These are phyloP conservation scores for Dactylonectria estremocensis DNA, from an alignment of 2,329 filamentous ascomycete species.

Conservation along the genomic window DNA sequence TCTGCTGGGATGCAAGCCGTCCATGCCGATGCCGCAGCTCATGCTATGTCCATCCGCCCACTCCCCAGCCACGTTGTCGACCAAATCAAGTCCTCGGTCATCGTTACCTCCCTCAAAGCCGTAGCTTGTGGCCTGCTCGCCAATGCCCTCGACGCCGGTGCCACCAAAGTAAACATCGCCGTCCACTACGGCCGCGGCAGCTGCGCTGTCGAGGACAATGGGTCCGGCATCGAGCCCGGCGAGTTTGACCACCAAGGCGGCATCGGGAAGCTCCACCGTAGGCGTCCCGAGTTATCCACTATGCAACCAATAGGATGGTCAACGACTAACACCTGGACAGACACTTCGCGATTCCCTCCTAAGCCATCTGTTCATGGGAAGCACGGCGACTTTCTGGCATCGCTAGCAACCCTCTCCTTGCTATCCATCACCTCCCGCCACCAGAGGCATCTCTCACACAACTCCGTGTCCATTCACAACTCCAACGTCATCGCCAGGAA, in stretches of 20 bases:
- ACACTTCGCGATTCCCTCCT: conserved; percentile 81
- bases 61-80: conserved; percentile 80
- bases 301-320: background rate
- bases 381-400: conserved; percentile 83
- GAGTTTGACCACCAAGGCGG: conserved; percentile 83
- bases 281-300: conserved; percentile 49
- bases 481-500: conserved; percentile 76
- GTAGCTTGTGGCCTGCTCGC: conserved; percentile 81
- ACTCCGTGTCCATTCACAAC: conserved; percentile 79
- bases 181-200: conserved; percentile 83
- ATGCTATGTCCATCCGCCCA: conserved; percentile 74
- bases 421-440: conserved; percentile 84
- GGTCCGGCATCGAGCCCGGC: conserved; percentile 78
- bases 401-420: conserved; percentile 82
- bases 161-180: conserved; percentile 77
- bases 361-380: conserved; percentile 71
- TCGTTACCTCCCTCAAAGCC: conserved; percentile 80
- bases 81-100: conserved; percentile 88
- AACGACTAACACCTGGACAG: conserved; percentile 60
- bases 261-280: conserved; percentile 81
- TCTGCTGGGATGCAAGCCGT: background rate
- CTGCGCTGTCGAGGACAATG: conserved; percentile 89
- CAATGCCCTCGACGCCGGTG: conserved; percentile 88
- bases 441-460: conserved; percentile 70
- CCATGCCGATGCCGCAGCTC: too few species aligned